Evolutionary conservation across 192 early-diverging fungal genomes (phyloP).

Genomic region (Rhizophagus clarus): DNA sequence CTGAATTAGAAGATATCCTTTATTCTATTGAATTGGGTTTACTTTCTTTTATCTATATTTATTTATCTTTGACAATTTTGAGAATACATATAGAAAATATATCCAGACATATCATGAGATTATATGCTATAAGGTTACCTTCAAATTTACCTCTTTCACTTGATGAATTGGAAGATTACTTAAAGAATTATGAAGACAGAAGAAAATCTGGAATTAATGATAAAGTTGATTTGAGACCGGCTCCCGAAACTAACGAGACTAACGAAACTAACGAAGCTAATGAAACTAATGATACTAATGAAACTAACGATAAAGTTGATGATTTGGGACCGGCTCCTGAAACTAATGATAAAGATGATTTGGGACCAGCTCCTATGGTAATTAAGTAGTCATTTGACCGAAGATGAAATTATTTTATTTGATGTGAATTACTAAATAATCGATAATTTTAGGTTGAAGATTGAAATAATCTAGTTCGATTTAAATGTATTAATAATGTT

Average conservation of each 20-base stretch:
- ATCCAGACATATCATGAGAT: constrained; percentile 60
- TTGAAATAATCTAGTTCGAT: neutral
- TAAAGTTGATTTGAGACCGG: too few relatives aligned
- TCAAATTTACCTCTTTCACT: constrained; percentile 59
- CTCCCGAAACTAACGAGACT: too few relatives aligned
- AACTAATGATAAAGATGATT: too few relatives aligned
- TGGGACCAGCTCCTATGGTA: neutral
- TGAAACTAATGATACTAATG: too few relatives aligned
- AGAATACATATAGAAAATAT: constrained; percentile 51
- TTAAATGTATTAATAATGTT: too few relatives aligned
- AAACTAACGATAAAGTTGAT: too few relatives aligned
- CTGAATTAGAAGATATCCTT: constrained; percentile 64
- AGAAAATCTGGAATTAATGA: neutral
- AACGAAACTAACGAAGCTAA: too few relatives aligned
- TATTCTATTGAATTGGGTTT: neutral
- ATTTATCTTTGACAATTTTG: neutral
- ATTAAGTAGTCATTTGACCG: neutral
- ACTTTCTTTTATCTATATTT: constrained; percentile 35
- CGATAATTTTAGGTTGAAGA: neutral
- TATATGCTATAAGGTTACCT: constrained; percentile 56
- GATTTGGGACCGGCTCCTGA: too few relatives aligned
- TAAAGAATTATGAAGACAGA: neutral
- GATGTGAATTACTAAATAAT: neutral
- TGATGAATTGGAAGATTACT: constrained; percentile 54
- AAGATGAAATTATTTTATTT: neutral